A percentile compares a stretch with the other conserved stretches of the same genome.
phyloP scores from a whole-genome alignment of 2,329 filamentous ascomycete species.

The Phyllosticta ampelicida region DNA sequence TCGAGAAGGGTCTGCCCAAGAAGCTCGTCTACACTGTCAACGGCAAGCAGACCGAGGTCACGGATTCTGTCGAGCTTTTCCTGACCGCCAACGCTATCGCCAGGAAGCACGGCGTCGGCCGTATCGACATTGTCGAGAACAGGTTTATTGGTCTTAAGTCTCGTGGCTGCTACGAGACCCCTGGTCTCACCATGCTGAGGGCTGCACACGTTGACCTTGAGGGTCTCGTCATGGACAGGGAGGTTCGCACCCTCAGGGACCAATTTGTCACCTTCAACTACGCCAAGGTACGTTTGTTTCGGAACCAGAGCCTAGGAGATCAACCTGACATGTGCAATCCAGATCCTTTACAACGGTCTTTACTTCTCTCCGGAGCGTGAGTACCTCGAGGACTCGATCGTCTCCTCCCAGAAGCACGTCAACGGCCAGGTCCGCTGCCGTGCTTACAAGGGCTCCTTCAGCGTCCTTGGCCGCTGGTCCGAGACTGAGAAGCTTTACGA shows the following conservation, averaged over 20 bases:
- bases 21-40: slow-evolving; percentile 49
- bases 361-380: slow-evolving; percentile 63
- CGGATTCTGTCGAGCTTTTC: slow-evolving; percentile 63
- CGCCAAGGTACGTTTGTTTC: slow-evolving; percentile 32
- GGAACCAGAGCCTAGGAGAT: background rate
- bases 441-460: slow-evolving; percentile 56
- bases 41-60: slow-evolving; percentile 47
- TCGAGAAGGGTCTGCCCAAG: slow-evolving; percentile 64
- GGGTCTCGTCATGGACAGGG: slow-evolving; percentile 56
- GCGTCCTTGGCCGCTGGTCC: slow-evolving; percentile 47
- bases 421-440: slow-evolving; percentile 47
- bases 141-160: slow-evolving; percentile 71
- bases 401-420: slow-evolving; percentile 29
- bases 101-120: slow-evolving; percentile 61
- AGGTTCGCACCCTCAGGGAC: slow-evolving; percentile 58
- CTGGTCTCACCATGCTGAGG: slow-evolving; percentile 37
- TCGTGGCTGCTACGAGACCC: slow-evolving; percentile 66
- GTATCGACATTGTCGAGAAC: slow-evolving; percentile 77
- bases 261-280: slow-evolving; percentile 59
- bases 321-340: background rate
- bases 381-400: slow-evolving; percentile 52
- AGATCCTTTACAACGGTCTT: slow-evolving; percentile 47
- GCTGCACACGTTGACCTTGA: slow-evolving; percentile 51
- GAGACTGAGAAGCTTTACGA: slow-evolving; percentile 62
- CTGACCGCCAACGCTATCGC: slow-evolving; percentile 60